Conservation (phyloP, 2,329 filamentous ascomycete genomes). For the Sporothrix mexicana region DNA sequence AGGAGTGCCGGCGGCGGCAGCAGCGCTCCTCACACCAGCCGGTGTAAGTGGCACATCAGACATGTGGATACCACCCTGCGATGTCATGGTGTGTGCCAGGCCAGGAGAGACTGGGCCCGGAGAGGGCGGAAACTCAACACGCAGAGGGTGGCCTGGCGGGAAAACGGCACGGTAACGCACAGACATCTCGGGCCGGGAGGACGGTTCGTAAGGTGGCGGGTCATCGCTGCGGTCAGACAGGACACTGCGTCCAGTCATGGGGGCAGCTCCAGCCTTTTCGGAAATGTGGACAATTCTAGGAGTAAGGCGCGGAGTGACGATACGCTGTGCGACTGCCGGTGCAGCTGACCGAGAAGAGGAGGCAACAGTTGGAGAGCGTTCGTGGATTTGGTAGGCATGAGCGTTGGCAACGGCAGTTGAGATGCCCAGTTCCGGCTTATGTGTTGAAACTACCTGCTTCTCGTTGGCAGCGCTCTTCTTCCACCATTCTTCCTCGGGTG, state of each 20-base stretch:
- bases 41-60: conserved; percentile 63
- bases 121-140: conserved; percentile 59
- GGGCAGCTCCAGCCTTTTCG: conserved; percentile 3
- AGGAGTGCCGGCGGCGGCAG: conserved; percentile 38
- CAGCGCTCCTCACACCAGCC: conserved; percentile 40
- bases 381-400: conserved; percentile 34
- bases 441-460: conserved; percentile 4
- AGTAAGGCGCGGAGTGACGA: conserved; percentile 17
- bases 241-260: conserved; percentile 2
- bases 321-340: conserved; percentile 28
- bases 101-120: conserved; percentile 68
- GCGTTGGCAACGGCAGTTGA: conserved; percentile 35
- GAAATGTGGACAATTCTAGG: conserved; percentile 6
- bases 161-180: conserved; percentile 64
- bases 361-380: conserved; percentile 36
- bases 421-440: conserved; percentile 35
- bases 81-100: conserved; percentile 65
- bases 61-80: conserved; percentile 65
- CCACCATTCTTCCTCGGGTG: conserved; percentile 49
- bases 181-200: conserved; percentile 48
- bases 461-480: conserved; percentile 42
- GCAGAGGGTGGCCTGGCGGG: conserved; percentile 58
- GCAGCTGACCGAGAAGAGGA: conserved; percentile 42
- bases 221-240: conserved; percentile 43
- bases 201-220: conserved; percentile 63